Base-by-base conservation (phyloP, 306 rosid genomes). In the Cicer chorassanicum region DNA sequence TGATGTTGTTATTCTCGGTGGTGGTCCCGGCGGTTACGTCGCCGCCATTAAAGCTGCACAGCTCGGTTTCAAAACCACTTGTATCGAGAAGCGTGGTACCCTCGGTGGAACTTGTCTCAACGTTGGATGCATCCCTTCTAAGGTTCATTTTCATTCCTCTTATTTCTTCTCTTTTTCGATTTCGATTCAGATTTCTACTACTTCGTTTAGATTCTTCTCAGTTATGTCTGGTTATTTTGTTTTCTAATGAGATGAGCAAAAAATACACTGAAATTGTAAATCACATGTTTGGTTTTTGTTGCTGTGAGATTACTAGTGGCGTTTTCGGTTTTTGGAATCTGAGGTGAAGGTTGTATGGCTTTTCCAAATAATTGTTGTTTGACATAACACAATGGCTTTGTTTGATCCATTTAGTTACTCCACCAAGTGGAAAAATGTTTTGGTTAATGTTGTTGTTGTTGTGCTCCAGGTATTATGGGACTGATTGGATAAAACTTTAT, bases 81-180 rank as follows among this genome's bases (percentile, higher is more conserved):
- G 99, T 81, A 89, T 95, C 86, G 99, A 95, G 88, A 95, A 92
- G 92, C 98, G 97, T 38, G 98, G 98, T 3, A 11, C 98, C 70
- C 99, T 95, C 8, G 99, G 99, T 14, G 99, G 99, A 4, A 95
- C 99, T 51, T 95, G 99, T 71, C 99, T 95, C 70, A 95, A 95
- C 86, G 98, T 95, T 0, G 99, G 97, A n/a, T 94, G 98, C 75
- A 94, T 94, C 82, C 97, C 98, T 41, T 94, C 98, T 44, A 94
- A 94, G 99, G 99, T 93, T 7, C 41, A 5, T 14, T 39, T 8
- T 64, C 5, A 2, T 24, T 2, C 50, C 15, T 8, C 5, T 9
- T 75, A 4, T 8, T 6, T 2, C 8, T 29, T 49, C 12, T 44
- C 3, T 29, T 66, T 3, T 8, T 2, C 15, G 15, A 39, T 38